These are phyloP conservation scores for Zymoseptoria pseudotritici DNA, from an alignment of 2,329 filamentous ascomycete genomes.

Conservation along the genomic window DNA sequence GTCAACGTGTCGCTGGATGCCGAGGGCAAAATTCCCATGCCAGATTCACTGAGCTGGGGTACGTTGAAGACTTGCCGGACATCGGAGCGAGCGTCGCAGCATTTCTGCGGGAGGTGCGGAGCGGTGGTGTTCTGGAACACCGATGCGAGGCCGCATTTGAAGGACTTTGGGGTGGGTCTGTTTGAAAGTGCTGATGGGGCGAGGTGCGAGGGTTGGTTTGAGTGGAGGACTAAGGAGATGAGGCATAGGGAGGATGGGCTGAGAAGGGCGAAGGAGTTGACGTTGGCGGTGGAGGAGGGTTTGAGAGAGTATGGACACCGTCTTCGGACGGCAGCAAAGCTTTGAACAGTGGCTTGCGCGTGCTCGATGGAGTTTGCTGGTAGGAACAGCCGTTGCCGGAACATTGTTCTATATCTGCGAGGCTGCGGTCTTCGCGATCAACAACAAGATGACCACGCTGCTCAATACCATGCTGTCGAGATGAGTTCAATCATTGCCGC, in stretches of 20 bases:
- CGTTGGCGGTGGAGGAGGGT: conserved; percentile 15
- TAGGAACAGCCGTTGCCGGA: not conserved
- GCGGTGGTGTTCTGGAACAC: conserved; percentile 58
- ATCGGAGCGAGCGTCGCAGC: conserved; percentile 46
- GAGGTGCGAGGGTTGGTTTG: conserved; percentile 51
- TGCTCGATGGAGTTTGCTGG: not conserved
- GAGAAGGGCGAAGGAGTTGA: conserved; percentile 12
- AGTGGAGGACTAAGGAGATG: conserved; percentile 53
- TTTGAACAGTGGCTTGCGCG: not conserved
- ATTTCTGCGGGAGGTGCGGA: conserved; percentile 57
- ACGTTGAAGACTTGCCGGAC: conserved; percentile 49
- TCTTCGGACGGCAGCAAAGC: not conserved
- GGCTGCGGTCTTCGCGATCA: no score
- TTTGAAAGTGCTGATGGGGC: conserved; percentile 45
- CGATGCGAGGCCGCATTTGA: conserved; percentile 44
- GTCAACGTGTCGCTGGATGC: conserved; percentile 43
- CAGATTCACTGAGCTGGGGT: conserved; percentile 28
- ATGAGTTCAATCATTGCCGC: no score
- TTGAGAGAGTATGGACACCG: conserved; percentile 13
- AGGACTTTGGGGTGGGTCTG: conserved; percentile 56
- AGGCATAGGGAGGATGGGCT: conserved; percentile 52
- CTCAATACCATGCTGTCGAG: no score
- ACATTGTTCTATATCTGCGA: not conserved
- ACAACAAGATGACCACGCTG: no score
- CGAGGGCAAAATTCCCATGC: conserved; percentile 13